Evolutionary conservation across 1,284 basidiomycete genomes (phyloP).

Genomic region (Cronartium quercuum): DNA sequence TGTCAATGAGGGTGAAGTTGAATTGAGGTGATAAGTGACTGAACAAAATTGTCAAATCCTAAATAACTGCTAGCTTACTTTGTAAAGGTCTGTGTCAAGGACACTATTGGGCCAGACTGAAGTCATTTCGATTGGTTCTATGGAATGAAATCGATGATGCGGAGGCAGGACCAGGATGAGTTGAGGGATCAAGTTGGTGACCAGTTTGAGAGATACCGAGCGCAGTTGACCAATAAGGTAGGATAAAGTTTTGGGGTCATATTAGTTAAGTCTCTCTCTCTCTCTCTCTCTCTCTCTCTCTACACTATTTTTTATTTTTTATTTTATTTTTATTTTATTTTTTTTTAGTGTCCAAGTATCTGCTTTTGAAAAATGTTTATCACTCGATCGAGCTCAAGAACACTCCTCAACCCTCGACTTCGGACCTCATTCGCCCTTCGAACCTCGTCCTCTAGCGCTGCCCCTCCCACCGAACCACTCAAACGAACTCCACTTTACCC

Average conservation of each 20-base stretch:
- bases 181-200: too few species aligned
- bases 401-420: too few species aligned
- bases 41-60: neutral
- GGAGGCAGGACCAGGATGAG: too few species aligned
- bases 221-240: too few species aligned
- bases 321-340: neutral
- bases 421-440: too few species aligned
- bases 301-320: neutral
- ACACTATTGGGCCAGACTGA: constrained; percentile 50
- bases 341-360: neutral
- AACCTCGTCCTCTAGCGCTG: neutral
- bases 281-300: too few species aligned
- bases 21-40: neutral
- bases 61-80: constrained; percentile 54
- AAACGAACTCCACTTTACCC: constrained; percentile 76
- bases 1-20: neutral
- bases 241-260: too few species aligned
- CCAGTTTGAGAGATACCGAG: too few species aligned
- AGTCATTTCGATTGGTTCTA: neutral
- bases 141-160: too few species aligned
- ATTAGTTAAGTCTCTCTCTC: too few species aligned
- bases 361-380: neutral
- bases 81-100: constrained; percentile 94
- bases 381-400: neutral
- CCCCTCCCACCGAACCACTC: constrained; percentile 47